Percentiles rank a stretch among this genome's conserved stretches.
Evolutionary conservation across 345 rosid species (phyloP).

Genomic region (Lepidium didymum): DNA sequence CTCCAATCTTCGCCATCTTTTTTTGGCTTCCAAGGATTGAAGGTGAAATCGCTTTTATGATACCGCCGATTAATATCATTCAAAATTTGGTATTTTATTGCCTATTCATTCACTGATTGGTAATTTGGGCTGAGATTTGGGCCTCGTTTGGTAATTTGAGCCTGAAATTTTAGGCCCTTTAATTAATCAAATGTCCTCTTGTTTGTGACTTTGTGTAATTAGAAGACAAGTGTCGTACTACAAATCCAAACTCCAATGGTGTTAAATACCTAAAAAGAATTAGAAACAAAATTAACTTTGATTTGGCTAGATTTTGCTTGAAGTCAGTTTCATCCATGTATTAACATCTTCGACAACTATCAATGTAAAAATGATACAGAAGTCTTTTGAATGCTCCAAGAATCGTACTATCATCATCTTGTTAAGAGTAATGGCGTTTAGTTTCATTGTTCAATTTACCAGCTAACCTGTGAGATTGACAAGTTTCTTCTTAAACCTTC

Average conservation of each 20-base stretch:
- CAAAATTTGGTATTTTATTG: not conserved
- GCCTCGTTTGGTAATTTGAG: too few relatives aligned
- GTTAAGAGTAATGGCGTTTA: not conserved
- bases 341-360: not conserved
- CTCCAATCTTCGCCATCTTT: slow-evolving; percentile 45
- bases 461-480: slow-evolving; percentile 2
- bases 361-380: not conserved
- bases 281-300: not conserved
- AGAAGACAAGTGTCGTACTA: not conserved
- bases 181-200: too few relatives aligned
- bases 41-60: not conserved
- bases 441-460: not conserved
- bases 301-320: not conserved
- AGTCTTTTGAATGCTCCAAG: slow-evolving; percentile 5
- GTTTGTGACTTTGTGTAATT: not conserved
- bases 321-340: slow-evolving; percentile 1
- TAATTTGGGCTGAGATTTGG: too few relatives aligned
- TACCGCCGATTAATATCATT: not conserved
- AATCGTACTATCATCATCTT: slow-evolving; percentile 17
- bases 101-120: too few relatives aligned
- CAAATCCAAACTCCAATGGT: not conserved
- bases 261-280: not conserved
- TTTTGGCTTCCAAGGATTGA: not conserved
- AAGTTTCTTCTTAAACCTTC: slow-evolving; percentile 39
- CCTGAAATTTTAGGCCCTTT: too few relatives aligned